A percentile compares a stretch with the other conserved stretches of the same genome.
These are phyloP conservation scores for Cynanchum wilfordii DNA, from an alignment of 257 asterid species.

Conservation along the genomic window DNA sequence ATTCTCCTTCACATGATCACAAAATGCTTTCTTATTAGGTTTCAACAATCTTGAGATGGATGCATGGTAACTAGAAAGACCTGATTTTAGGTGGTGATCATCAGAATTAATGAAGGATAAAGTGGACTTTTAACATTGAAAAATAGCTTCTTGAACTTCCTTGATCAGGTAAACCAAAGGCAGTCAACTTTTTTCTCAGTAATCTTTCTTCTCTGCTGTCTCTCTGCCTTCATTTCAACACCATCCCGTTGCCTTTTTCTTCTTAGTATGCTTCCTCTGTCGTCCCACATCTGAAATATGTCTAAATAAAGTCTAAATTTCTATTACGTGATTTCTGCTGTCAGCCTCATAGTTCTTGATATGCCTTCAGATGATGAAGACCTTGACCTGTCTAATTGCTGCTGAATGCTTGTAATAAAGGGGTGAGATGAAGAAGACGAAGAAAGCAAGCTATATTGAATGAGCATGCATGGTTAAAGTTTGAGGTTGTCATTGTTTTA, in stretches of 20 bases:
- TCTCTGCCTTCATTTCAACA: neutral
- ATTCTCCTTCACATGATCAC: neutral
- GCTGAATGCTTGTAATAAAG: constrained; percentile 11
- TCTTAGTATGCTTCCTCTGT: constrained; percentile 28
- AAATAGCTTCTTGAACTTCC: constrained; percentile 21
- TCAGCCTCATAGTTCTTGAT: neutral
- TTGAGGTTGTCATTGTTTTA: neutral
- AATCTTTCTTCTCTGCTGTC: neutral
- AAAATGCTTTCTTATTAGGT: neutral
- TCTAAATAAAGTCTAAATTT: too few species aligned
- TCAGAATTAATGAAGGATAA: constrained; percentile 23
- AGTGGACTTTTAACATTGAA: constrained; percentile 17
- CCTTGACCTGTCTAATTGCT: constrained; percentile 25
- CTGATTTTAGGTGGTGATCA: neutral
- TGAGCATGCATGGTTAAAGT: constrained; percentile 24
- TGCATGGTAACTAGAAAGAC: constrained; percentile 16
- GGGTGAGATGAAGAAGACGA: constrained; percentile 29
- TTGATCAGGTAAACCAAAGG: constrained; percentile 8
- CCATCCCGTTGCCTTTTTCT: neutral
- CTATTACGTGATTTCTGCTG: too few species aligned
- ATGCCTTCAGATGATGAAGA: constrained; percentile 24
- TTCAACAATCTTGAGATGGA: constrained; percentile 27
- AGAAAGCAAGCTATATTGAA: constrained; percentile 36
- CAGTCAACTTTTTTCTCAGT: neutral
- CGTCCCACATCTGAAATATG: too few species aligned